Base-by-base conservation (phyloP, 345 rosid species). In the Cardamine resedifolia region DNA sequence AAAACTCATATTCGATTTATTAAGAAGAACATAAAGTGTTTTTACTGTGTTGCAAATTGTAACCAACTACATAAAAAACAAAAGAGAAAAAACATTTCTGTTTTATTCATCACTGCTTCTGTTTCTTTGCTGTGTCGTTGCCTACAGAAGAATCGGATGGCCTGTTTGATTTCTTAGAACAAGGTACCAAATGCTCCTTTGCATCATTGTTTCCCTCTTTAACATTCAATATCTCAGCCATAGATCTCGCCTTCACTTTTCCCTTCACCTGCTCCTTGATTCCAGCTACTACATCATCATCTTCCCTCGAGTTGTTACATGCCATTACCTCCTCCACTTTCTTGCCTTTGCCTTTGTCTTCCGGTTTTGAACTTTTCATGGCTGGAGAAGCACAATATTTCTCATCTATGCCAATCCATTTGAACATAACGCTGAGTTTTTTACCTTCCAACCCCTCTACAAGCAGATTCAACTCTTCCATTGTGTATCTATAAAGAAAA, bases 391-490 rank as follows among this genome's bases (percentile, higher is more conserved):
- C 50, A 34, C 7, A 8, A 3, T 19, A 57, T 31, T 82, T 72
- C 16, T 82, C 81, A 48, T 78, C 74, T 15, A 74, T 75, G 70
- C 51, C 69, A 28, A 76, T 80, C 88, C 90, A 88, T 75, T 55
- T 76, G 68, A 81, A 66, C 58, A 85, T 77, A 3, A 86, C 79
- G 61, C 81, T 76, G 28, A 87, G 66, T 59, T 83, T 84, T 39
- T n/a, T 66, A 19, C 84, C 82, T 79, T 79, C 91, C 79, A 86
- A n/a, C 12, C 87, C 91, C 62, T 88, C 88, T 30, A 82, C 59
- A 48, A 88, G 97, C 45, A 58, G 9, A 50, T 86, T 76, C 73
- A 91, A 68, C 79, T 91, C 88, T 1, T 76, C 70, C 7, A 82
- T 79, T 10, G 68, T 82, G 30, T 82, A 78, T 14, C 87, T 82